Conservation (phyloP, 2,329 filamentous ascomycete species). For the Colletotrichum navitas region DNA sequence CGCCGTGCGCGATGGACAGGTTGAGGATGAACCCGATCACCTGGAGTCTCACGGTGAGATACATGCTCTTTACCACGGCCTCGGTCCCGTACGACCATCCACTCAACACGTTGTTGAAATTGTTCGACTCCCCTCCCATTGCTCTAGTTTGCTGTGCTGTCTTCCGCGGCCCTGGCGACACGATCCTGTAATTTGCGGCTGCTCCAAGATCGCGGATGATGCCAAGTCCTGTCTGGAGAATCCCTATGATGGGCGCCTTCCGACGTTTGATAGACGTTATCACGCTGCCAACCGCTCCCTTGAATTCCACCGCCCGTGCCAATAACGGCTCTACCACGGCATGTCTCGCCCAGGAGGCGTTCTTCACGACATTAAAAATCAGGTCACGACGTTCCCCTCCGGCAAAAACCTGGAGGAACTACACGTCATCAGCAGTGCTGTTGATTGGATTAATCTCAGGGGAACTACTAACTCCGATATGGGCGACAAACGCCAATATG, state of each 20-base stretch:
- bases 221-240: constrained; percentile 21
- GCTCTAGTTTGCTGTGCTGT: background rate
- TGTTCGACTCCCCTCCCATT: background rate
- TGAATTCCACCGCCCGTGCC: constrained; percentile 24
- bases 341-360: constrained; percentile 1
- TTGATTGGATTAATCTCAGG: no score
- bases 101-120: constrained; percentile 27
- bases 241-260: background rate
- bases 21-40: constrained; percentile 22
- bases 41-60: constrained; percentile 29
- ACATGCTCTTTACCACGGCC: constrained; percentile 29
- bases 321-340: constrained; percentile 20
- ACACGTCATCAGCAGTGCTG: no score
- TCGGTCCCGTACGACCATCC: constrained; percentile 43
- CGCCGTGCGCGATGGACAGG: constrained; percentile 29
- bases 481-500: constrained; percentile 12
- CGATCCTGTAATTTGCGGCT: constrained; percentile 21
- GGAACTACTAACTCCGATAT: constrained; percentile 13
- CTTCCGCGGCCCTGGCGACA: background rate
- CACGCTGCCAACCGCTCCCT: background rate
- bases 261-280: background rate
- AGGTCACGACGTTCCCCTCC: background rate
- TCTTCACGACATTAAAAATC: background rate
- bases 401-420: constrained; percentile 28
- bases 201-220: constrained; percentile 32